phyloP scores from a whole-genome alignment of 2,329 filamentous ascomycete genomes.

The Xylariaceae sp. region DNA sequence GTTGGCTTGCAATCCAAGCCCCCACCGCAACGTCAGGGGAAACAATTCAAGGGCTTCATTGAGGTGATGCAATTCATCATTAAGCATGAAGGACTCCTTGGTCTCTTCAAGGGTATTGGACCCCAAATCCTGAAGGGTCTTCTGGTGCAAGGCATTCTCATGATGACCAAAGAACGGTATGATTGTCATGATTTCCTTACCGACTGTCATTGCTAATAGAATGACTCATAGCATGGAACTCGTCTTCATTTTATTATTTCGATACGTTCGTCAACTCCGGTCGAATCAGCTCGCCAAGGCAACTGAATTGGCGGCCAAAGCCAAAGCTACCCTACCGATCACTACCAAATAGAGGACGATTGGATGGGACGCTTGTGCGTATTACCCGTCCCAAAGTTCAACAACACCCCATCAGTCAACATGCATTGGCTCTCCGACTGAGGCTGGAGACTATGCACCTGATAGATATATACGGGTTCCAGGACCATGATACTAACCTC shows the following conservation, averaged over 20 bases:
- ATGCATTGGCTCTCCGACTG: neutral
- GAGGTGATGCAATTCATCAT: slow-evolving; percentile 96
- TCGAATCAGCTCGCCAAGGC: slow-evolving; percentile 64
- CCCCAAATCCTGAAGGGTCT: slow-evolving; percentile 92
- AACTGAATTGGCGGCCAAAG: slow-evolving; percentile 57
- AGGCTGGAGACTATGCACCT: neutral
- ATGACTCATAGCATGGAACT: slow-evolving; percentile 65
- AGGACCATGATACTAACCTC: neutral
- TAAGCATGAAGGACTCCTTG: slow-evolving; percentile 72
- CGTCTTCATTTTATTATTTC: slow-evolving; percentile 77
- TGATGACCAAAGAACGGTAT: slow-evolving; percentile 98
- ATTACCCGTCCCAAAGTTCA: neutral
- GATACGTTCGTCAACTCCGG: slow-evolving; percentile 68
- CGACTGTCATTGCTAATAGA: slow-evolving; percentile 15
- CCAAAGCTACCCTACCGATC: slow-evolving; percentile 38
- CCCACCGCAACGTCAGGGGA: slow-evolving; percentile 74
- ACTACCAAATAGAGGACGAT: slow-evolving; percentile 35
- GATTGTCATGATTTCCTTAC: slow-evolving; percentile 18
- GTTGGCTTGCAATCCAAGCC: slow-evolving; percentile 93
- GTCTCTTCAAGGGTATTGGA: slow-evolving; percentile 94
- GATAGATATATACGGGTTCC: neutral
- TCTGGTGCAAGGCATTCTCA: slow-evolving; percentile 88
- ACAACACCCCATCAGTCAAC: neutral
- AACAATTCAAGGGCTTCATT: slow-evolving; percentile 85
- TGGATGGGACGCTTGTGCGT: neutral